Evolutionary conservation across 495 filamentous ascomycete genomes (phyloP).

Genomic region (Hapsidospora chrysogenum): DNA sequence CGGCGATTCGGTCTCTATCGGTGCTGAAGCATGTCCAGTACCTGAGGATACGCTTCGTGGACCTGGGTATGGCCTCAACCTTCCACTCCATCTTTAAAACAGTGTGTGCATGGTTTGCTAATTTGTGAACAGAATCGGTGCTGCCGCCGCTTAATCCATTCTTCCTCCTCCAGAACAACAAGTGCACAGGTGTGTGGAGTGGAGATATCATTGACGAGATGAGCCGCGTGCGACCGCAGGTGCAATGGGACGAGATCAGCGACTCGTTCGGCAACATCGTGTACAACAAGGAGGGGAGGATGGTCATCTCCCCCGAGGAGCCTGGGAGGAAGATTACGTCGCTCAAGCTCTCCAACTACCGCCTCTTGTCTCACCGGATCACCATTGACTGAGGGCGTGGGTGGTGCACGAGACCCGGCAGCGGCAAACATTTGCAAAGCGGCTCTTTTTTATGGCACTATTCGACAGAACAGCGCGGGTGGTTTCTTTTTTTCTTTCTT

Average conservation of each 20-base stretch:
- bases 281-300: slow-evolving; percentile 32
- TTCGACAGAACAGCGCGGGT: neutral
- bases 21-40: slow-evolving; percentile 34
- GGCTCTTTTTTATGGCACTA: neutral
- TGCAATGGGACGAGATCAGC: slow-evolving; percentile 37
- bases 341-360: slow-evolving; percentile 29
- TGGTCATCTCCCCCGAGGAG: slow-evolving; percentile 29
- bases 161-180: slow-evolving; percentile 39
- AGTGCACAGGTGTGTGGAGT: slow-evolving; percentile 53
- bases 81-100: slow-evolving; percentile 6
- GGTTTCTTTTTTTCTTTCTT: slow-evolving; percentile 1
- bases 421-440: no score
- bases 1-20: slow-evolving; percentile 38
- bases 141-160: slow-evolving; percentile 46
- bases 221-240: slow-evolving; percentile 31
- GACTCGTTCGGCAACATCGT: slow-evolving; percentile 36
- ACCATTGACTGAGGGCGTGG: slow-evolving; percentile 12
- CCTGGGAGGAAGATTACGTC: slow-evolving; percentile 25
- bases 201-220: slow-evolving; percentile 42
- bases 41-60: slow-evolving; percentile 53
- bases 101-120: slow-evolving; percentile 5
- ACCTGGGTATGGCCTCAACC: slow-evolving; percentile 35
- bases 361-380: slow-evolving; percentile 11
- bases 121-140: slow-evolving; percentile 25
- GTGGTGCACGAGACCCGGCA: no score